A percentile compares a stretch with the other conserved stretches of the same genome.
Conservation (phyloP, 176 grass and related monocot genomes). For the Phoenix roebelenii region DNA sequence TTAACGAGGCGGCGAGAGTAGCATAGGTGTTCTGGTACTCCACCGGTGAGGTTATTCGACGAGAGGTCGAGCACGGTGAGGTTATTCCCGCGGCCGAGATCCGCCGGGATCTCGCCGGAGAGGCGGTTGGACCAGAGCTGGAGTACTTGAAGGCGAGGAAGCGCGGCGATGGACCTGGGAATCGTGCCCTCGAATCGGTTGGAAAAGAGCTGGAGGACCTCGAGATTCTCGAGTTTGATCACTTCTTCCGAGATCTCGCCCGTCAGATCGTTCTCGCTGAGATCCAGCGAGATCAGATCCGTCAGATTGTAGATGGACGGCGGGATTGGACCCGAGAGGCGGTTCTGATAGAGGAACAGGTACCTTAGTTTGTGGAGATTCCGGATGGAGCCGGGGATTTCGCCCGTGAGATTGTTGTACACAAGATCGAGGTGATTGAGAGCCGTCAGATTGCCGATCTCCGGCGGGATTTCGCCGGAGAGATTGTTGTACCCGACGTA, state of each 20-base stretch:
- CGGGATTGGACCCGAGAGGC: not conserved
- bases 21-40: constrained; percentile 7
- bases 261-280: not conserved
- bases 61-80: constrained; percentile 10
- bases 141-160: constrained; percentile 7
- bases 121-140: constrained; percentile 11
- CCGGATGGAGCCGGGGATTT: not conserved
- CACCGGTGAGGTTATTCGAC: constrained; percentile 6
- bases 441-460: constrained; percentile 11
- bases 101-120: not conserved
- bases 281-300: not conserved
- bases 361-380: not conserved
- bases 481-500: constrained; percentile 8
- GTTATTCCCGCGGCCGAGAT: constrained; percentile 1
- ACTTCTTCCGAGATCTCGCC: constrained; percentile 8
- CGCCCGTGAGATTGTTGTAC: constrained; percentile 9
- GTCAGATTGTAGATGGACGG: constrained; percentile 18
- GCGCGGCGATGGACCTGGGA: not conserved
- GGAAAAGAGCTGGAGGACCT: constrained; percentile 5
- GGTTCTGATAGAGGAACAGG: constrained; percentile 4
- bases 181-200: not conserved
- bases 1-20: not conserved
- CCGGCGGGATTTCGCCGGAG: constrained; percentile 6
- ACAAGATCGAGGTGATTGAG: constrained; percentile 10
- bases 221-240: constrained; percentile 4